phyloP scores from a whole-genome alignment of 2,329 filamentous ascomycete genomes.

The Tolypocladium capitatum region DNA sequence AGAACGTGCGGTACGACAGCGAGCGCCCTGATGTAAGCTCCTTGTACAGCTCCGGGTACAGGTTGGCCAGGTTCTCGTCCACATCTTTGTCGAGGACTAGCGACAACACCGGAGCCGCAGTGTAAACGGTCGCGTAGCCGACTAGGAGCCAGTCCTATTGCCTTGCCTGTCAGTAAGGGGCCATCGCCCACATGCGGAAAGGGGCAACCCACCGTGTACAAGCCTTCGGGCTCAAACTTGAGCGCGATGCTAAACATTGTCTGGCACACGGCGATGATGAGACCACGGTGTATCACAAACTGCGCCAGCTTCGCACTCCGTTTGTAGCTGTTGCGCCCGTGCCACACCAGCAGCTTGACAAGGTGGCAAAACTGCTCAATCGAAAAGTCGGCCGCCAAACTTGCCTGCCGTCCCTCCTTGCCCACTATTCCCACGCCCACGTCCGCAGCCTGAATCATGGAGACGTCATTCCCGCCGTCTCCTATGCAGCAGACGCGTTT shows the following conservation, averaged over 20 bases:
- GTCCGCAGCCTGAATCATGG: conserved; percentile 97
- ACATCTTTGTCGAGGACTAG: conserved; percentile 92
- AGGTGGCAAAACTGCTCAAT: conserved; percentile 92
- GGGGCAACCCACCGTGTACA: conserved; percentile 53
- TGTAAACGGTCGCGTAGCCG: conserved; percentile 93
- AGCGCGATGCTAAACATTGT: conserved; percentile 94
- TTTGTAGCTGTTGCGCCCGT: conserved; percentile 95
- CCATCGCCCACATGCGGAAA: neutral
- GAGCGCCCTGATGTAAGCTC: conserved; percentile 84
- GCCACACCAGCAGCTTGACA: conserved; percentile 96
- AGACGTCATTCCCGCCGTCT: conserved; percentile 95
- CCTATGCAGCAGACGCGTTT: conserved; percentile 97
- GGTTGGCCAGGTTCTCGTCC: conserved; percentile 80
- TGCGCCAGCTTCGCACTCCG: conserved; percentile 88
- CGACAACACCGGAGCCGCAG: conserved; percentile 81
- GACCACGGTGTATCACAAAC: conserved; percentile 92
- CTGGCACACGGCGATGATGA: conserved; percentile 92
- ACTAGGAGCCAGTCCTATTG: conserved; percentile 80
- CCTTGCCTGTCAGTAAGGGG: conserved; percentile 7
- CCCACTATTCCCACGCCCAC: conserved; percentile 96
- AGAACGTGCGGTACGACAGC: conserved; percentile 86
- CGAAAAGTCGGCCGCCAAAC: conserved; percentile 88
- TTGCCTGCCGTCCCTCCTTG: conserved; percentile 92
- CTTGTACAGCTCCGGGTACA: conserved; percentile 96
- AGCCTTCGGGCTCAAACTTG: conserved; percentile 80